Evolutionary conservation across 805 yeast species (phyloP), one percentile per base, ranked within the genome.

Genomic region (Saccharomyces paradoxus): DNA sequence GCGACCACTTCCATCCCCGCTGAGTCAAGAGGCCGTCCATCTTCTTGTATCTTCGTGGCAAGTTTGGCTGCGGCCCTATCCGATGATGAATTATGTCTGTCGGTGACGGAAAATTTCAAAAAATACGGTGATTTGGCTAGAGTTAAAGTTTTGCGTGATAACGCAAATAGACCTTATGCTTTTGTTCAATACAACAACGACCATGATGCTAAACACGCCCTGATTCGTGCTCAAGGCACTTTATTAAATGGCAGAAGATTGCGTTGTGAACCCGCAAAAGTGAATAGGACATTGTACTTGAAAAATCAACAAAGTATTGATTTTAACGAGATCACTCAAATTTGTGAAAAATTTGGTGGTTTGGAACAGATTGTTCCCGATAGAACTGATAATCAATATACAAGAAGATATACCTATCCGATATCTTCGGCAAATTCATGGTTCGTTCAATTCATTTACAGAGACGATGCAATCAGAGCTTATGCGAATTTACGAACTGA

Each of bases 211-310:
- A 75, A 77, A 57, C 65, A 59, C 4, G 97, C 96, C 0, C 77
- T 89, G 52, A 70, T 67, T 21, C 75, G 76, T 56, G 96, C 89
- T 10, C 92, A 87, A 62, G 83, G 84, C 54, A 76, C 89, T 5
- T 68, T 74, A 6, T 70, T 90, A 50, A 82, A 87, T 66, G 95
- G 90, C 13, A 78, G 96, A 66, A 74, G 81, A 3, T 81, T 92
- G 48, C 79, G 97, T 54, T 88, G 96, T 71, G 97, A 92, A 71
- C 84, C 84, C 21, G 98, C 98, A 0, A 84, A 87, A 63, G 96
- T 91, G 49, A 92, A 91, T 70, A 77, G 97, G 59, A 91, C 97
- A 13, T 73, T 92, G 46, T 87, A 81, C 65, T 68, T 89, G 48
- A 70, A 82, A 12, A 56, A 61, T 54, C 28, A 52, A 13, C 37